Conservation (phyloP, 2,329 filamentous ascomycete species). For the Drechslera avenae region DNA sequence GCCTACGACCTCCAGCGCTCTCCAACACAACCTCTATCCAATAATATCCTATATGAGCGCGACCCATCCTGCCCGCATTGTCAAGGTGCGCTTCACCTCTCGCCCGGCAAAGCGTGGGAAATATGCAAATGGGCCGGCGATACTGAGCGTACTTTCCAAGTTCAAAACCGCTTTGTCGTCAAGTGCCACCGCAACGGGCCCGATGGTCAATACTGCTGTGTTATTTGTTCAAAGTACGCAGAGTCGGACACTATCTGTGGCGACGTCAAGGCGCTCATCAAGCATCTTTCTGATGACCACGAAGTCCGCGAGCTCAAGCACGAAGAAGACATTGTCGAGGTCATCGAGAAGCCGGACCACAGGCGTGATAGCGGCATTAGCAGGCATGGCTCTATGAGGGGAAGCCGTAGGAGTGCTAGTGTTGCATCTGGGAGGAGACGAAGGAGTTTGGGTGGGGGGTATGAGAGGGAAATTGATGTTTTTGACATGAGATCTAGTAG, state of each 20-base stretch:
- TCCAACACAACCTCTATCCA: conserved; percentile 32
- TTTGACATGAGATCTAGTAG: conserved; percentile 27
- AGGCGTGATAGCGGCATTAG: conserved; percentile 37
- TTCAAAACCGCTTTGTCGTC: conserved; percentile 45
- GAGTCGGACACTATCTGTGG: conserved; percentile 42
- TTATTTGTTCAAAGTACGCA: conserved; percentile 36
- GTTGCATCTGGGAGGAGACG: conserved; percentile 22
- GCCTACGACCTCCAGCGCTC: conserved; percentile 40
- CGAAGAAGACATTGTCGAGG: conserved; percentile 41
- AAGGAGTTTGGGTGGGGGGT: conserved; percentile 19
- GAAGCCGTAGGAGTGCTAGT: conserved; percentile 33
- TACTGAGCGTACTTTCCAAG: conserved; percentile 40
- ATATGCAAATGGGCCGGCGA: conserved; percentile 39
- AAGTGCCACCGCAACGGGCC: conserved; percentile 42
- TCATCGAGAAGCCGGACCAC: conserved; percentile 29
- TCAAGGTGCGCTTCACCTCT: conserved; percentile 36
- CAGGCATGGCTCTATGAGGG: conserved; percentile 17
- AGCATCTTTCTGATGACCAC: conserved; percentile 45
- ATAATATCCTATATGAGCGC: conserved; percentile 29
- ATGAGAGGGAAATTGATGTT: conserved; percentile 36
- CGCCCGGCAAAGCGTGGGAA: conserved; percentile 45
- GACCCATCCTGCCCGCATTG: conserved; percentile 43
- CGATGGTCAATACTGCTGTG: conserved; percentile 43
- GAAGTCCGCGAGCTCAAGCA: conserved; percentile 34
- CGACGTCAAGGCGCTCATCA: conserved; percentile 44